Percentiles rank a stretch among this genome's conserved stretches.
Evolutionary conservation across 345 rosid genomes (phyloP).

Genomic region (Acer yangbiense): DNA sequence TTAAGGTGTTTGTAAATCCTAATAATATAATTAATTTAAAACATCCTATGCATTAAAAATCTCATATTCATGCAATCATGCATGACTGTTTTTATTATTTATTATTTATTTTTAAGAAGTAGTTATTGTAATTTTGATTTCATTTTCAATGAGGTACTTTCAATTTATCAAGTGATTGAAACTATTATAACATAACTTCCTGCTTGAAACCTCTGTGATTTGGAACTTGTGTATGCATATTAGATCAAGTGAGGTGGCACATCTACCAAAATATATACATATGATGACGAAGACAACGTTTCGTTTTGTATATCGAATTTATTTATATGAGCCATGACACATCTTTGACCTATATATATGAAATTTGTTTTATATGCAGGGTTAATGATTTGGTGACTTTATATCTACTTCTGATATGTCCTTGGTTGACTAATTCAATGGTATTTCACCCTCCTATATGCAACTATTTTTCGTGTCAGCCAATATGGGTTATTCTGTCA

Average conservation of each 20-base stretch:
- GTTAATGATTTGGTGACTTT: not conserved
- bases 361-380: not conserved
- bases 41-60: not conserved
- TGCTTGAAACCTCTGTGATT: not conserved
- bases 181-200: slow-evolving; percentile 5
- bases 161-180: not conserved
- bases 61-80: not conserved
- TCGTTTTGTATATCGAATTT: not conserved
- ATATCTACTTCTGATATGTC: not conserved
- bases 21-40: not conserved
- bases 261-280: not conserved
- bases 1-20: slow-evolving; percentile 2
- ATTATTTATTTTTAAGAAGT: not conserved
- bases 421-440: not conserved
- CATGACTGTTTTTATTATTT: not conserved
- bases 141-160: not conserved
- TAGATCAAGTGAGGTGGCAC: not conserved
- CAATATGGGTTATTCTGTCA: not conserved
- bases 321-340: not conserved
- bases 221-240: not conserved
- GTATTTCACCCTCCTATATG: not conserved
- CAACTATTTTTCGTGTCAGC: not conserved
- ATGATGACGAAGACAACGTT: not conserved
- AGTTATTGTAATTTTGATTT: not conserved
- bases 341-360: not conserved